Base-by-base conservation (phyloP, 768 basidiomycete species). In the Lanmaoa rubissima region DNA sequence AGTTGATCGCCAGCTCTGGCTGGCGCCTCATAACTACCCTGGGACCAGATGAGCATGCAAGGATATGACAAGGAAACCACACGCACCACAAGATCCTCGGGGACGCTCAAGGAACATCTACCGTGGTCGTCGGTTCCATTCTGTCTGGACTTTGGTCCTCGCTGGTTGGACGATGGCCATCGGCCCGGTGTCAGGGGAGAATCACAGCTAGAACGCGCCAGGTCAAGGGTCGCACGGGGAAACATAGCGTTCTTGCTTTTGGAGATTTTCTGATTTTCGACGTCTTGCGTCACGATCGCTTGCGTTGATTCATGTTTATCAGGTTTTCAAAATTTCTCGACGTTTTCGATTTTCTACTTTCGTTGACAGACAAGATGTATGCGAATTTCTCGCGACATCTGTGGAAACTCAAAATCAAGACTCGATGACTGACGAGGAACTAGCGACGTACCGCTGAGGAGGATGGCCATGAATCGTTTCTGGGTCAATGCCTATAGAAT, bases 1-100 rank as follows among this genome's bases (percentile, higher is more conserved):
- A 38, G 44, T 16, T 39, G 52, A 54, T 51, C 60, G 42, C 61
- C 61, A 58, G 55, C 55, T n/a, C 48, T 42, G 36, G 61, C 56
- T 16, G 55, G 61, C 61, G 45, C 14, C 34, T 63, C 57, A 44
- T 13, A 40, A 5, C 34, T 45, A 51, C 38, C 26, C 53, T 63
- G 36, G n/a, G 41, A 34, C 14, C 17, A 19, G 14, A 21, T 62
- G 36, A 62, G 61, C 38, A 55, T 14, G 10, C 11, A 5, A 26
- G 16, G 24, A 12, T 21, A 28, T 3, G n/a, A 16, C 9, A 26
- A 11, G 16, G 21, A 1, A 48, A 48, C 34, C 21, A 41, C 4
- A 39, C 61, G 41, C 13, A 62, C 55, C 56, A 44, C 44, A 51
- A 47, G 26, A 19, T 46, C 16, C 13, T 46, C 48, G 5, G 13